Evolutionary conservation across 352 stramenopile species (phyloP), one percentile per base, ranked within the genome.

Genomic region (Aphanomyces euteiches): DNA sequence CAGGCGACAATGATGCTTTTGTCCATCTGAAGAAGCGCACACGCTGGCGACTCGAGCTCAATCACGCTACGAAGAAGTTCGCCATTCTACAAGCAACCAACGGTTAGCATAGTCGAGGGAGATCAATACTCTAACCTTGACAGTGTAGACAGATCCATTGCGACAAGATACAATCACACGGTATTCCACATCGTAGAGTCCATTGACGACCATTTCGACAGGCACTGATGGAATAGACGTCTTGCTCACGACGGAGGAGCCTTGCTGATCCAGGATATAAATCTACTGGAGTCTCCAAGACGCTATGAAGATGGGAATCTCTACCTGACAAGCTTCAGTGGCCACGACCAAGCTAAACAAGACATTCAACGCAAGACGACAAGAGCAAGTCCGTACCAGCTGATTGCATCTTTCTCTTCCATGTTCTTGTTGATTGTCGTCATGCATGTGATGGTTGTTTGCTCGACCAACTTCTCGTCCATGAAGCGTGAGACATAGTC

Each of bases 341-440:
- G 84, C 88, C 39, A 97, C 79, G 12, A 97, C 78, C 28, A 98
- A 83, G 56, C 85, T 89, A 53, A 59, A 41, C 1, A 34, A 12
- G 5, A 70, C 28, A 13, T 8, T 47, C 34, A 40, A 45, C 59
- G 7, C 47, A 66, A 2, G 1, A 3, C 21, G 13, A 66, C 15
- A 21, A 56, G 36, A 4, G n/a, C 67, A 13, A 40, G n/a, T 41
- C 5, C 7, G 10, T 67, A 90, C 83, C 84, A 92, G 66, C 83
- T 90, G 28, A 92, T 77, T 0, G 80, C 85, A 50, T 95, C 84
- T 38, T 77, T 82, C 28, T 93, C 88, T 56, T 96, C 88, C 78
- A 90, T 89, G 67, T 88, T 92, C 65, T 93, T 96, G 72, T 95
- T 93, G 69, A 96, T 80, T 13, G 85, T 90, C 3, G 88, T 88